Evolutionary conservation across 73 alveolate genomes (phyloP).

Genomic region (Stentor coeruleus): DNA sequence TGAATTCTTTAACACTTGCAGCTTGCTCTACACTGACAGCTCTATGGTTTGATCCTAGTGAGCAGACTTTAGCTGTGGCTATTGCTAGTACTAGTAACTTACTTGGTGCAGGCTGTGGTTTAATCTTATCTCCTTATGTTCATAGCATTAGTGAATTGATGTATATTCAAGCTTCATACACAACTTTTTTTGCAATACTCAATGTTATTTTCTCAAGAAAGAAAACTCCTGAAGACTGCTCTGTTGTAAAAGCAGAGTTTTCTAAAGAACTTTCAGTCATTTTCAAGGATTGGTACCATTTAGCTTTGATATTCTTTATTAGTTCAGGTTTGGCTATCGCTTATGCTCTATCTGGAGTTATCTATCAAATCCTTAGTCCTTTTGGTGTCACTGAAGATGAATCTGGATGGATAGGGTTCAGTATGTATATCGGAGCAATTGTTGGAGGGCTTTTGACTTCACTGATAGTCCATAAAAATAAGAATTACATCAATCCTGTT

Average conservation of each 20-base stretch:
- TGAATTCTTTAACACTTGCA: constrained; percentile 13
- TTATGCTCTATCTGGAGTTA: constrained; percentile 26
- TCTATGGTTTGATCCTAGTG: constrained; percentile 4
- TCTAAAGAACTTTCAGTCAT: constrained; percentile 6
- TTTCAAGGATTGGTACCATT: neutral
- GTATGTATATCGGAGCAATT: constrained; percentile 9
- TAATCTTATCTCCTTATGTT: constrained; percentile 17
- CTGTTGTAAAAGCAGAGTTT: constrained; percentile 18
- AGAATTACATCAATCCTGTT: constrained; percentile 7
- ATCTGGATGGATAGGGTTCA: constrained; percentile 30
- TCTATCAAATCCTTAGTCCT: neutral
- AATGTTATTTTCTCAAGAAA: constrained; percentile 17
- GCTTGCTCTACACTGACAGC: constrained; percentile 31
- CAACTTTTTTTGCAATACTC: neutral
- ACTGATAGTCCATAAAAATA: neutral
- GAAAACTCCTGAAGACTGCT: neutral
- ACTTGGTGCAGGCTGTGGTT: constrained; percentile 26
- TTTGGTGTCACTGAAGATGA: neutral
- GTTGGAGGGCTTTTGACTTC: constrained; percentile 22
- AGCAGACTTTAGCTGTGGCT: constrained; percentile 22
- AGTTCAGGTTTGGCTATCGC: constrained; percentile 19
- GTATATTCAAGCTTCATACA: neutral
- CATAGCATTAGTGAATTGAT: neutral
- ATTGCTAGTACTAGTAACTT: constrained; percentile 24
- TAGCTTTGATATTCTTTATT: neutral